Evolutionary conservation across 495 filamentous ascomycete species (phyloP).

Genomic region (Wilcoxina mikolae): DNA sequence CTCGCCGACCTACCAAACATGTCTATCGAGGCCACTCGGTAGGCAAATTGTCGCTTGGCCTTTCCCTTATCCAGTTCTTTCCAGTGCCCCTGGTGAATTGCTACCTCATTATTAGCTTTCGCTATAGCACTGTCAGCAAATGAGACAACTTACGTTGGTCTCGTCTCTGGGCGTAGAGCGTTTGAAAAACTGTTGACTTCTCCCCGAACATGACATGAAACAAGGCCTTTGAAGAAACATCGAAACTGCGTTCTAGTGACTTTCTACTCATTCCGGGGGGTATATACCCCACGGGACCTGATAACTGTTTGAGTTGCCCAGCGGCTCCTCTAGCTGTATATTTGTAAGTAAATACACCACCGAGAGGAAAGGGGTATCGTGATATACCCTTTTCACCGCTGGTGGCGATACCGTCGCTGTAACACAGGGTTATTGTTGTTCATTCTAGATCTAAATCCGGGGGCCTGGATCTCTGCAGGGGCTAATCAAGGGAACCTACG

Average conservation of each 20-base stretch:
- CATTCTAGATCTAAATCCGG: neutral
- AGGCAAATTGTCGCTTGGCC: conserved; percentile 63
- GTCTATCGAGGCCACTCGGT: conserved; percentile 54
- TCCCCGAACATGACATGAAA: conserved; percentile 96
- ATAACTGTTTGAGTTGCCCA: conserved; percentile 70
- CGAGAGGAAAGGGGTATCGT: too few species aligned
- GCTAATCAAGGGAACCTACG: neutral
- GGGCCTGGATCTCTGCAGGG: neutral
- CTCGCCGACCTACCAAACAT: conserved; percentile 42
- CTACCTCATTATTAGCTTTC: conserved; percentile 29
- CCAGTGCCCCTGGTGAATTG: conserved; percentile 78
- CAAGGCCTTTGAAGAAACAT: conserved; percentile 78
- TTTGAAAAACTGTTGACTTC: conserved; percentile 83
- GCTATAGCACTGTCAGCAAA: neutral
- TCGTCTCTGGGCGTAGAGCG: conserved; percentile 70
- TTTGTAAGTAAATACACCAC: too few species aligned
- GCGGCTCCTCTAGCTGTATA: conserved; percentile 45
- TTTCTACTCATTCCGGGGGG: conserved; percentile 61
- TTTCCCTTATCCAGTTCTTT: conserved; percentile 48
- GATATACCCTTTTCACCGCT: too few species aligned
- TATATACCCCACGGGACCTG: conserved; percentile 65
- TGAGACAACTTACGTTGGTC: conserved; percentile 45
- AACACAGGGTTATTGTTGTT: neutral
- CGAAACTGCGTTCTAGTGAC: conserved; percentile 59
- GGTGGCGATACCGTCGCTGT: neutral